These are phyloP conservation scores for Pterocarpus macrocarpus DNA, from an alignment of 306 rosid genomes.

Conservation along the genomic window DNA sequence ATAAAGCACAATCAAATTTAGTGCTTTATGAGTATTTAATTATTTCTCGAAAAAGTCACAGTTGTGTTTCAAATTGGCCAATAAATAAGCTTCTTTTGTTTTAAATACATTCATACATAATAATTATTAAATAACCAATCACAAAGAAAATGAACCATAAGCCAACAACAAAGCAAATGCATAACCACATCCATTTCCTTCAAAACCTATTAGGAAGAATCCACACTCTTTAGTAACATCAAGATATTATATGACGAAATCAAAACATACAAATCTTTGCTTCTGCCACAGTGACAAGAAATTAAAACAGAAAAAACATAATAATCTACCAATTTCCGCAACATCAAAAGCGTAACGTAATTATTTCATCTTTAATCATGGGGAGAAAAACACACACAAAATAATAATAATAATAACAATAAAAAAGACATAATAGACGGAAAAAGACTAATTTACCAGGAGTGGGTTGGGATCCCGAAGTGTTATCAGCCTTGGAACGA, in stretches of 20 bases:
- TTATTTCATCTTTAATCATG: constrained; percentile 1
- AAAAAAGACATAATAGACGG: neutral
- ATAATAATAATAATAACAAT: neutral
- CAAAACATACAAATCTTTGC: neutral
- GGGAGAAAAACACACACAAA: neutral
- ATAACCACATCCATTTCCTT: neutral
- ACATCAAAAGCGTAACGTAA: neutral
- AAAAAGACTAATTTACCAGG: neutral
- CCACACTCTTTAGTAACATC: neutral
- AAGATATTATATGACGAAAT: neutral
- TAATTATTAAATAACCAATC: too few species aligned
- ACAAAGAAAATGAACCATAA: neutral
- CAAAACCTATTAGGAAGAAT: neutral
- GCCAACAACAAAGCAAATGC: neutral
- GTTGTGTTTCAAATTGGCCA: too few species aligned
- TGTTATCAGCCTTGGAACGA: constrained; percentile 44
- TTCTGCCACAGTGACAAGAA: neutral
- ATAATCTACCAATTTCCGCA: neutral
- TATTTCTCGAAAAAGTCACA: too few species aligned
- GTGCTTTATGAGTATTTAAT: too few species aligned
- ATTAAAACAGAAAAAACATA: neutral
- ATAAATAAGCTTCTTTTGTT: too few species aligned
- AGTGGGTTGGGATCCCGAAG: constrained; percentile 25
- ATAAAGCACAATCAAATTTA: too few species aligned
- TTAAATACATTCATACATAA: too few species aligned